Evolutionary conservation across 805 yeast genomes (phyloP).

Genomic region (Saccharomycopsis sp.): DNA sequence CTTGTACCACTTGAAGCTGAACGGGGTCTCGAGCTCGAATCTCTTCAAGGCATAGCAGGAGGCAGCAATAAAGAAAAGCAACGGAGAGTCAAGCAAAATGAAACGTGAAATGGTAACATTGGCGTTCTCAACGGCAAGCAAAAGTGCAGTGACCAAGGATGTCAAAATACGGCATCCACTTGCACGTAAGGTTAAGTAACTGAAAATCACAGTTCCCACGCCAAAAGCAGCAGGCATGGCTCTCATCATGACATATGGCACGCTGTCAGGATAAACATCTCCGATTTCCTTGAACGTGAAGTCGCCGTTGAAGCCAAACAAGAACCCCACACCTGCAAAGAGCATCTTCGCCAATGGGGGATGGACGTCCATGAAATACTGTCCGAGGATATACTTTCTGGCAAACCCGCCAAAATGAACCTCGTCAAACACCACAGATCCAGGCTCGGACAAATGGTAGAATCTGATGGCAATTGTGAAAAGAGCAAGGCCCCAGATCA

Average conservation of each 20-base stretch:
- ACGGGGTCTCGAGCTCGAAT: constrained; percentile 60
- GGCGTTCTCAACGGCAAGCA: constrained; percentile 62
- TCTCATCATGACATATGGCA: constrained; percentile 67
- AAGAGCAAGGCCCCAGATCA: constrained; percentile 39
- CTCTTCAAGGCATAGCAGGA: constrained; percentile 59
- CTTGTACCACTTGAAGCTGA: constrained; percentile 49
- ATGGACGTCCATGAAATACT: constrained; percentile 66
- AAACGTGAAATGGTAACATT: constrained; percentile 66
- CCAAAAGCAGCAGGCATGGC: constrained; percentile 63
- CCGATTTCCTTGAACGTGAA: constrained; percentile 66
- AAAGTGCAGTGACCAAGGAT: constrained; percentile 48
- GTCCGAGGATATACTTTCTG: constrained; percentile 61
- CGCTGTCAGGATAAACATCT: constrained; percentile 45
- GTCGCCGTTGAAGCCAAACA: constrained; percentile 68
- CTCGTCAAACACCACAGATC: constrained; percentile 86
- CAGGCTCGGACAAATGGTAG: constrained; percentile 55
- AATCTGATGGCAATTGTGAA: constrained; percentile 57
- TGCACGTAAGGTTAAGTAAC: constrained; percentile 61
- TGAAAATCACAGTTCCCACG: constrained; percentile 55
- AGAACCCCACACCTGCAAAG: constrained; percentile 59
- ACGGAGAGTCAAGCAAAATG: constrained; percentile 69
- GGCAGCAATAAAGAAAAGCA: constrained; percentile 70
- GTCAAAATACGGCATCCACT: constrained; percentile 66
- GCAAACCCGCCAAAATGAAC: constrained; percentile 94
- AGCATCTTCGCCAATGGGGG: constrained; percentile 78